Evolutionary conservation across 202 grass and related monocot genomes (phyloP).

Genomic region (Schoenoplectus triqueter): DNA sequence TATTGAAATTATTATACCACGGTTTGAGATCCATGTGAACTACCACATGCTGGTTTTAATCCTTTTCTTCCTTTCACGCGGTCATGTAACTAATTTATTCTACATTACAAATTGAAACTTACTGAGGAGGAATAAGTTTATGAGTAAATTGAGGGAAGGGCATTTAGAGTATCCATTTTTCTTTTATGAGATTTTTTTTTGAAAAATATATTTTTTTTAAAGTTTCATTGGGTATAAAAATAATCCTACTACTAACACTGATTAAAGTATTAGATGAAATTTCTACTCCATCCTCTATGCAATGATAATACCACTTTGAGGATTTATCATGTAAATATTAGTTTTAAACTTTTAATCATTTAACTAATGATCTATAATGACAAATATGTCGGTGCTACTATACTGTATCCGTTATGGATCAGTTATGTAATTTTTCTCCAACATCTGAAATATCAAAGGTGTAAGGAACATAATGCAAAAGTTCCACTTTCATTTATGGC

Average conservation of each 20-base stretch:
- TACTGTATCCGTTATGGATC: not conserved
- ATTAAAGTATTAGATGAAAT: not conserved
- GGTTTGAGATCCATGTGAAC: too few species aligned
- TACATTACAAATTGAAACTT: not conserved
- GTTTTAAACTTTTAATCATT: not conserved
- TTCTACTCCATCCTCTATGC: not conserved
- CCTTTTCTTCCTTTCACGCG: not conserved
- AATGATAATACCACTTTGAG: not conserved
- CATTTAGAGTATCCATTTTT: not conserved
- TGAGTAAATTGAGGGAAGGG: not conserved
- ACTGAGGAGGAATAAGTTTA: not conserved
- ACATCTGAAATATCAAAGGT: not conserved
- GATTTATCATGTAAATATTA: not conserved
- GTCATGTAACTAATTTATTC: not conserved
- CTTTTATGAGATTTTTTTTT: not conserved
- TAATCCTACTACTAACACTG: not conserved
- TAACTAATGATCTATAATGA: not conserved
- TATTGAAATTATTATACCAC: not conserved
- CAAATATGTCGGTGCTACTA: too few species aligned
- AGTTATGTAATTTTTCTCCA: not conserved
- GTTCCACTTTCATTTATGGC: conserved; percentile 19
- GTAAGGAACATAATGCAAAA: not conserved
- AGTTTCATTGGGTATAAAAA: not conserved
- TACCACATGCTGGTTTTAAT: not conserved
- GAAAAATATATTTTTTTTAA: too few species aligned